Evolutionary conservation across 2,329 filamentous ascomycete species (phyloP).

Genomic region (Onygena corvina): DNA sequence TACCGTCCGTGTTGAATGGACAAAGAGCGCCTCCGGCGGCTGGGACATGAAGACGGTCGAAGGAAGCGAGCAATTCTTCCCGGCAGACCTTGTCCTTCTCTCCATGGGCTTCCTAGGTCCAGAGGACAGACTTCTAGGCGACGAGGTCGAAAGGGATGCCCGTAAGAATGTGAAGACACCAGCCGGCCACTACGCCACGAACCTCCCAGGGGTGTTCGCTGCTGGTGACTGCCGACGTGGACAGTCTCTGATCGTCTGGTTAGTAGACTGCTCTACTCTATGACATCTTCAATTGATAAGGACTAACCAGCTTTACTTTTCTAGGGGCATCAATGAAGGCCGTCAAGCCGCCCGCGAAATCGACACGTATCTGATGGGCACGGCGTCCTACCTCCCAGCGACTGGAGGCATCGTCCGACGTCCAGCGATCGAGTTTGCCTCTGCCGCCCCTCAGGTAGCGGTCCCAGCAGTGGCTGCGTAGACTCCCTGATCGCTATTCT

Average conservation of each 20-base stretch:
- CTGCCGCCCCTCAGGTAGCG: conserved; percentile 18
- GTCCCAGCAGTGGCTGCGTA: conserved; percentile 22
- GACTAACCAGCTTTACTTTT: neutral
- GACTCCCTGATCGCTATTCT: conserved; percentile 9
- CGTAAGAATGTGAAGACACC: conserved; percentile 96
- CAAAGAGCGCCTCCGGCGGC: conserved; percentile 71
- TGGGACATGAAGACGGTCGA: conserved; percentile 99
- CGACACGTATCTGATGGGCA: conserved; percentile 71
- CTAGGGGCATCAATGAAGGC: conserved; percentile 90
- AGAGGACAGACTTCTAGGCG: conserved; percentile 74
- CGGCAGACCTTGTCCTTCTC: conserved; percentile 81
- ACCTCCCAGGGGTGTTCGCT: conserved; percentile 77
- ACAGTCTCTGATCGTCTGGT: conserved; percentile 93
- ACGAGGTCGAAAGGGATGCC: conserved; percentile 79
- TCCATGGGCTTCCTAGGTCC: conserved; percentile 97
- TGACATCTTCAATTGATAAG: neutral
- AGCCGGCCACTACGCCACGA: conserved; percentile 76
- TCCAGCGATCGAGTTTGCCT: conserved; percentile 43
- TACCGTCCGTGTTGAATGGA: conserved; percentile 91
- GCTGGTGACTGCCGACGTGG: conserved; percentile 91
- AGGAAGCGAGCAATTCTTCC: conserved; percentile 89
- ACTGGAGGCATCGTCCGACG: conserved; percentile 88
- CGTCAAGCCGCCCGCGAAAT: conserved; percentile 86
- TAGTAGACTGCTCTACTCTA: conserved; percentile 31
- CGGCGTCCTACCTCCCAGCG: conserved; percentile 64